A percentile compares a stretch with the other conserved stretches of the same genome.
Conservation (phyloP, 495 filamentous ascomycete genomes). For the Penicillium verhagenii region DNA sequence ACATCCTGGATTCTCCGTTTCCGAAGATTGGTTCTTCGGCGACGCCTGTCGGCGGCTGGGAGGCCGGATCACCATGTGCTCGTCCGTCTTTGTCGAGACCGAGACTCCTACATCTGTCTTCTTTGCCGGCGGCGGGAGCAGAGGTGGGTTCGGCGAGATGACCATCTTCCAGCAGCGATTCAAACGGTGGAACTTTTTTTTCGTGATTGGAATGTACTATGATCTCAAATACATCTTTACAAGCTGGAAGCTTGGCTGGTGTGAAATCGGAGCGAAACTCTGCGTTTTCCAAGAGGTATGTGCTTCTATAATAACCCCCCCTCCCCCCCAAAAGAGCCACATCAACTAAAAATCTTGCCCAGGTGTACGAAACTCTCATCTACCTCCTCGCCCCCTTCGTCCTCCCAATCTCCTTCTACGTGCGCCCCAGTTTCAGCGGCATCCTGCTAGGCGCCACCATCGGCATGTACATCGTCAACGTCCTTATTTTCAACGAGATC, state of each 20-base stretch:
- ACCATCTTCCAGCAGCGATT: slow-evolving; percentile 50
- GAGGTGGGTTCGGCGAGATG: slow-evolving; percentile 53
- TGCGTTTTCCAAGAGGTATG: slow-evolving; percentile 64
- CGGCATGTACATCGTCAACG: slow-evolving; percentile 39
- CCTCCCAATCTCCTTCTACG: slow-evolving; percentile 44
- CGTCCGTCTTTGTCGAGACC: slow-evolving; percentile 49
- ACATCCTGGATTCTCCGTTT: slow-evolving; percentile 45
- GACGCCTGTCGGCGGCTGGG: slow-evolving; percentile 44
- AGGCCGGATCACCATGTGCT: slow-evolving; percentile 49
- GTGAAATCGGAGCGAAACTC: slow-evolving; percentile 55
- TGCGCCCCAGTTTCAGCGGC: slow-evolving; percentile 36
- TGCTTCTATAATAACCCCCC: neutral
- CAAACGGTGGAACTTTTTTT: slow-evolving; percentile 53
- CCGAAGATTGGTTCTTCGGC: slow-evolving; percentile 49
- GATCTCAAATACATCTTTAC: slow-evolving; percentile 46
- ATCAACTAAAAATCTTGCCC: neutral
- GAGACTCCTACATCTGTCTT: slow-evolving; percentile 44
- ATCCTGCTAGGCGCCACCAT: slow-evolving; percentile 32
- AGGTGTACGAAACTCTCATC: slow-evolving; percentile 50
- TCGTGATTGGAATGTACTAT: slow-evolving; percentile 47
- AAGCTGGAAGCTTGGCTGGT: slow-evolving; percentile 49
- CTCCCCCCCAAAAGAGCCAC: too few species aligned
- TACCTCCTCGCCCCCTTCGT: slow-evolving; percentile 47
- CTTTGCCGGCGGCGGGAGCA: slow-evolving; percentile 31
- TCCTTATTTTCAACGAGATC: slow-evolving; percentile 44